Evolutionary conservation across 768 basidiomycete species (phyloP).

Genomic region (Trametes punicea): DNA sequence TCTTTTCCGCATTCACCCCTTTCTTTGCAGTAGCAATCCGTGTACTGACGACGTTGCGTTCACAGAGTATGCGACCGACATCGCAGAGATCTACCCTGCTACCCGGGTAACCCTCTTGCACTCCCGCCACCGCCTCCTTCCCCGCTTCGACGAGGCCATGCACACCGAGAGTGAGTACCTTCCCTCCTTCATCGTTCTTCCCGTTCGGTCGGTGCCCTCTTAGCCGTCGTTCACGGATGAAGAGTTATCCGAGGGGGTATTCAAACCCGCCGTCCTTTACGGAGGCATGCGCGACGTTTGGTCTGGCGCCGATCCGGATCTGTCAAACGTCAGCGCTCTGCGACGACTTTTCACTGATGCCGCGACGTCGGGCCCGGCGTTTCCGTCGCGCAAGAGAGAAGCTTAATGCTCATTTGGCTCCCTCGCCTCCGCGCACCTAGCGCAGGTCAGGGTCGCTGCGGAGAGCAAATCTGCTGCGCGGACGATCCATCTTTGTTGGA

Average conservation of each 20-base stretch:
- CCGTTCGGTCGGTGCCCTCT: background rate
- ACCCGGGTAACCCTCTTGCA: slow-evolving; percentile 59
- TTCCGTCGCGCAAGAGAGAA: background rate
- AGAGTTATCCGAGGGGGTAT: too few species aligned
- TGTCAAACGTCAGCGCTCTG: background rate
- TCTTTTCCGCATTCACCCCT: background rate
- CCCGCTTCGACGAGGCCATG: slow-evolving; percentile 49
- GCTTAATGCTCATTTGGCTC: background rate
- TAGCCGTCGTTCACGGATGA: background rate
- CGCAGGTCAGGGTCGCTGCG: too few species aligned
- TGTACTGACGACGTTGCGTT: background rate
- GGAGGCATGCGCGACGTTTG: background rate
- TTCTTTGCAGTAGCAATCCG: background rate
- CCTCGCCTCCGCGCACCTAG: background rate
- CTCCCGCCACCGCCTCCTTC: slow-evolving; percentile 52
- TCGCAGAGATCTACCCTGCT: slow-evolving; percentile 48
- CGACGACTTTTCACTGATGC: too few species aligned
- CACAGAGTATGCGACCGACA: slow-evolving; percentile 63
- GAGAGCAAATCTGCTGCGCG: too few species aligned
- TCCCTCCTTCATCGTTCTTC: background rate
- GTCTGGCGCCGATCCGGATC: slow-evolving; percentile 1
- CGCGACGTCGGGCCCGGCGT: background rate
- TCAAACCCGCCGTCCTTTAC: too few species aligned
- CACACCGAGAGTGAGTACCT: slow-evolving; percentile 46
- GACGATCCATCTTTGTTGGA: too few species aligned